phyloP scores from a whole-genome alignment of 2,329 filamentous ascomycete genomes.

The Aspergillus pseudonomiae region DNA sequence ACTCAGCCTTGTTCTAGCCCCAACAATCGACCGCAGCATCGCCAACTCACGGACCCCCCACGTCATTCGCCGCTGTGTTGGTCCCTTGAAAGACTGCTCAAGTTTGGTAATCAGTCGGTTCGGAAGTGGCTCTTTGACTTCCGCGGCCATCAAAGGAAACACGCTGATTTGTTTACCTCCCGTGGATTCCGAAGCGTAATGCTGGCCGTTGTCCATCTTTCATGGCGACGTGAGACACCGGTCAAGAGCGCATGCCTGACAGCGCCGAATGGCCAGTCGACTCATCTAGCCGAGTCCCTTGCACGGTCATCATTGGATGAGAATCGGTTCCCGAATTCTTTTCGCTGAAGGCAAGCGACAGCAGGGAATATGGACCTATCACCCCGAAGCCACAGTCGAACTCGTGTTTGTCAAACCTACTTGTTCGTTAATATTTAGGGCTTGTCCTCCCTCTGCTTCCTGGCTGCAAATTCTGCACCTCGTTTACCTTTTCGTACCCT shows the following conservation, averaged over 20 bases:
- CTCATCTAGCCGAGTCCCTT: slow-evolving; percentile 10
- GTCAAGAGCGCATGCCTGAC: neutral
- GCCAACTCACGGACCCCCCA: neutral
- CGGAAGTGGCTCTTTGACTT: neutral
- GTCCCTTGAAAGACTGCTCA: neutral
- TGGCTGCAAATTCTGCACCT: slow-evolving; percentile 9
- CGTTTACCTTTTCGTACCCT: slow-evolving; percentile 18
- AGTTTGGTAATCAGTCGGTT: neutral
- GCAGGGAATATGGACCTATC: slow-evolving; percentile 1
- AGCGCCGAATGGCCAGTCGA: neutral
- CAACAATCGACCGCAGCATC: neutral
- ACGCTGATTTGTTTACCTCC: slow-evolving; percentile 7
- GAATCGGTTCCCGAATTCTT: slow-evolving; percentile 6
- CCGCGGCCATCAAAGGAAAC: neutral
- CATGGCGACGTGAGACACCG: neutral
- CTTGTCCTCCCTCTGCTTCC: slow-evolving; percentile 6
- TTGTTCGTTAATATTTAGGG: slow-evolving; percentile 5
- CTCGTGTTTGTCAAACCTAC: slow-evolving; percentile 3
- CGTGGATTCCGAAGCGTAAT: neutral
- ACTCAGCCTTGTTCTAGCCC: neutral
- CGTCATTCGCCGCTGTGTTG: neutral
- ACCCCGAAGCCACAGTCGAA: neutral
- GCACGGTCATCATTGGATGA: slow-evolving; percentile 20
- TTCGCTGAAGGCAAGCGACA: neutral
- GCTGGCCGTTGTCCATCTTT: neutral